A percentile compares a stretch with the other conserved stretches of the same genome.
These are phyloP conservation scores for Endocalyx cinctus DNA, from an alignment of 2,329 filamentous ascomycete genomes.

Conservation along the genomic window DNA sequence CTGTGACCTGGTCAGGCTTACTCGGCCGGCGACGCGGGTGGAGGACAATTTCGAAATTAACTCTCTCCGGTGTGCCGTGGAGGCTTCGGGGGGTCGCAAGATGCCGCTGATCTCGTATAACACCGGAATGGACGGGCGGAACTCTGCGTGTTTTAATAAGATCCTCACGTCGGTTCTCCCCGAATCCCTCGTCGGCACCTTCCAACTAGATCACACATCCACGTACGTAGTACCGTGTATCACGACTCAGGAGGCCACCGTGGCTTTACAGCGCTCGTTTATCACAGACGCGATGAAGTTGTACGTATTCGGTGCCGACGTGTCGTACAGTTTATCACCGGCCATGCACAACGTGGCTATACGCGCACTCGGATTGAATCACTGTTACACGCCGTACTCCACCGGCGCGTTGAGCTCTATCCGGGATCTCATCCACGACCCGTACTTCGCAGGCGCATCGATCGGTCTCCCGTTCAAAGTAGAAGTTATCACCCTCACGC, in stretches of 20 bases:
- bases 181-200: constrained; percentile 25
- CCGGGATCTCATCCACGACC: constrained; percentile 59
- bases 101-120: constrained; percentile 62
- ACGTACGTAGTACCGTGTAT: constrained; percentile 36
- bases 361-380: constrained; percentile 62
- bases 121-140: constrained; percentile 56
- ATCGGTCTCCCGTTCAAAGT: constrained; percentile 73
- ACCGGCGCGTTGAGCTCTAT: constrained; percentile 58
- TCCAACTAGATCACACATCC: constrained; percentile 12
- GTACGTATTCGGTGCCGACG: constrained; percentile 69
- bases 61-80: constrained; percentile 47
- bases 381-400: constrained; percentile 62
- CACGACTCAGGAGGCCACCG: constrained; percentile 59
- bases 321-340: constrained; percentile 69
- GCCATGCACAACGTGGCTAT: constrained; percentile 74
- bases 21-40: constrained; percentile 50
- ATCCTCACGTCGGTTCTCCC: constrained; percentile 59
- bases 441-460: constrained; percentile 67
- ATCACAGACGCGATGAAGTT: constrained; percentile 66
- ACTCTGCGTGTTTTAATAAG: constrained; percentile 63
- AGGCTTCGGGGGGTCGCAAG: constrained; percentile 34
- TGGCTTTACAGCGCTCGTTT: constrained; percentile 62
- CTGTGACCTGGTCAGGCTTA: constrained; percentile 59
- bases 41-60: constrained; percentile 60
- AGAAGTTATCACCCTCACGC: constrained; percentile 62